phyloP scores from a whole-genome alignment of 176 grass and related monocot species.

The Metroxylon sagu region DNA sequence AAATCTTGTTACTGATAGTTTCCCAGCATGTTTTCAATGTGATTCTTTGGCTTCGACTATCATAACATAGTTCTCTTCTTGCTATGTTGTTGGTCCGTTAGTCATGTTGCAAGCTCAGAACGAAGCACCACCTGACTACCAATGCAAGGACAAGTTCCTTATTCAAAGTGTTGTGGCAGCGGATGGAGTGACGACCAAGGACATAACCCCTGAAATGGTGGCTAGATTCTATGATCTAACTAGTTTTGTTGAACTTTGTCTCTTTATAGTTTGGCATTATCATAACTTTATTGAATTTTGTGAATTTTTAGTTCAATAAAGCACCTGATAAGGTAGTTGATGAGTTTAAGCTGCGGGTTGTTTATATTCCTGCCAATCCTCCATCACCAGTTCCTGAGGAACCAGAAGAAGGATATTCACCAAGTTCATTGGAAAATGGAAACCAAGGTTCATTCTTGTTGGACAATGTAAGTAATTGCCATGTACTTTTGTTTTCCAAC shows the following conservation, averaged over 20 bases:
- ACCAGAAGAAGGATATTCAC: slow-evolving; percentile 54
- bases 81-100: slow-evolving; percentile 1
- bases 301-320: slow-evolving; percentile 64
- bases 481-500: neutral
- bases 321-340: slow-evolving; percentile 53
- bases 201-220: slow-evolving; percentile 66
- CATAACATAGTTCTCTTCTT: slow-evolving; percentile 2
- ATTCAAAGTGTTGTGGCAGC: slow-evolving; percentile 51
- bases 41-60: too few relatives aligned
- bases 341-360: slow-evolving; percentile 75
- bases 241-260: too few relatives aligned
- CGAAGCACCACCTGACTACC: slow-evolving; percentile 68
- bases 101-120: slow-evolving; percentile 75
- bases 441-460: slow-evolving; percentile 29
- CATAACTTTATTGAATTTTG: neutral
- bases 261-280: slow-evolving; percentile 17
- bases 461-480: slow-evolving; percentile 26
- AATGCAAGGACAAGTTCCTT: slow-evolving; percentile 93
- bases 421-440: slow-evolving; percentile 50
- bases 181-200: slow-evolving; percentile 30
- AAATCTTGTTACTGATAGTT: neutral
- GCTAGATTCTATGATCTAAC: neutral
- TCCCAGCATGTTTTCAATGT: too few relatives aligned
- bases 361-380: slow-evolving; percentile 90
- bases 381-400: slow-evolving; percentile 93